phyloP scores from a whole-genome alignment of 306 rosid genomes.

The Fragaria ananassa region DNA sequence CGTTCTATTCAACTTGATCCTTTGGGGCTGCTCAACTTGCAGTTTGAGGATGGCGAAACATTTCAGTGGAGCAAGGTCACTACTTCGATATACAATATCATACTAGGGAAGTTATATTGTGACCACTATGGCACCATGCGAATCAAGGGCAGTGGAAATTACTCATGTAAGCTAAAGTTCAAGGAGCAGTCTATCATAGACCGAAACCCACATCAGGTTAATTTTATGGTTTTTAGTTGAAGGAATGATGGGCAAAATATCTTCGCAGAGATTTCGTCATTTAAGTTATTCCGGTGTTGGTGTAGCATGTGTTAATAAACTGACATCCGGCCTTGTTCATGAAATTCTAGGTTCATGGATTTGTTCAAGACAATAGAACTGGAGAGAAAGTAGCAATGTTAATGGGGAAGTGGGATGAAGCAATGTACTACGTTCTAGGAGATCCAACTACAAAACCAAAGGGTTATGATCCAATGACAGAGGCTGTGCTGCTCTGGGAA shows the following conservation, averaged over 20 bases:
- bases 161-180: slow-evolving; percentile 97
- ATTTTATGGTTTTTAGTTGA: slow-evolving; percentile 16
- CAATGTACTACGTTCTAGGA: slow-evolving; percentile 96
- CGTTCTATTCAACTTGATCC: slow-evolving; percentile 97
- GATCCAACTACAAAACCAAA: slow-evolving; percentile 90
- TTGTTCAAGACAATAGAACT: slow-evolving; percentile 97
- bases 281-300: background rate
- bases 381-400: slow-evolving; percentile 98
- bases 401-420: slow-evolving; percentile 97
- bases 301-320: background rate
- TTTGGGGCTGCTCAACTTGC: slow-evolving; percentile 86
- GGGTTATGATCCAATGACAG: slow-evolving; percentile 98
- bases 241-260: slow-evolving; percentile 4
- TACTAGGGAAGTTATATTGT: slow-evolving; percentile 89
- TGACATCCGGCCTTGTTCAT: background rate
- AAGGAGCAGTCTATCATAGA: slow-evolving; percentile 98
- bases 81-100: slow-evolving; percentile 94
- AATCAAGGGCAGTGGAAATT: slow-evolving; percentile 85
- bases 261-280: background rate
- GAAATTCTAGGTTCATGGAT: slow-evolving; percentile 85
- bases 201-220: slow-evolving; percentile 93
- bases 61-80: slow-evolving; percentile 99
- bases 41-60: slow-evolving; percentile 84
- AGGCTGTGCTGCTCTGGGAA: slow-evolving; percentile 94
- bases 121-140: slow-evolving; percentile 99